These are phyloP conservation scores for Blastocystis sp. DNA, from an alignment of 352 stramenopile species.

Conservation along the genomic window DNA sequence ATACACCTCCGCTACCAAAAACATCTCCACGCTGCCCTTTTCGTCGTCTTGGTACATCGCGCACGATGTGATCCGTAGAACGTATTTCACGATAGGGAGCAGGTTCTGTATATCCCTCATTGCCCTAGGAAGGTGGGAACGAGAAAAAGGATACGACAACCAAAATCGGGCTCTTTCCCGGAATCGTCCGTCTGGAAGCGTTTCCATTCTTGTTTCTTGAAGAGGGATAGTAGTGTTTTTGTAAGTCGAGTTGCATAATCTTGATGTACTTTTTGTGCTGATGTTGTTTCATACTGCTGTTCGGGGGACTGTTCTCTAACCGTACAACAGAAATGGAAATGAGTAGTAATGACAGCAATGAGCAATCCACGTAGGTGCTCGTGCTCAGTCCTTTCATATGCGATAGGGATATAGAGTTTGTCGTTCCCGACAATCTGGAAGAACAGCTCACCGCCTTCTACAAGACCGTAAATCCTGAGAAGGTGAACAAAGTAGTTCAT, in stretches of 20 bases:
- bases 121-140: too few species aligned
- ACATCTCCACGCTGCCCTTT: neutral
- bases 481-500: neutral
- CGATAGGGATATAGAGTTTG: neutral
- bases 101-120: too few species aligned
- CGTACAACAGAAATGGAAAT: neutral
- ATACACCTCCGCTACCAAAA: constrained; percentile 51
- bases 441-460: constrained; percentile 11
- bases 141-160: too few species aligned
- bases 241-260: too few species aligned
- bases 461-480: constrained; percentile 21
- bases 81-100: neutral
- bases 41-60: neutral
- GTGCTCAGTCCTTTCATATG: neutral
- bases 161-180: too few species aligned
- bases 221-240: too few species aligned
- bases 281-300: too few species aligned
- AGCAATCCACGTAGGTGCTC: neutral
- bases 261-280: too few species aligned
- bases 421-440: constrained; percentile 22
- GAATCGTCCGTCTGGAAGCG: too few species aligned
- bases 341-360: neutral
- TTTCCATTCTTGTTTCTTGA: too few species aligned
- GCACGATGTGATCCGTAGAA: neutral
- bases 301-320: neutral